Evolutionary conservation across 1,139 yeast genomes (phyloP).

Genomic region (Protomyces inundatus): DNA sequence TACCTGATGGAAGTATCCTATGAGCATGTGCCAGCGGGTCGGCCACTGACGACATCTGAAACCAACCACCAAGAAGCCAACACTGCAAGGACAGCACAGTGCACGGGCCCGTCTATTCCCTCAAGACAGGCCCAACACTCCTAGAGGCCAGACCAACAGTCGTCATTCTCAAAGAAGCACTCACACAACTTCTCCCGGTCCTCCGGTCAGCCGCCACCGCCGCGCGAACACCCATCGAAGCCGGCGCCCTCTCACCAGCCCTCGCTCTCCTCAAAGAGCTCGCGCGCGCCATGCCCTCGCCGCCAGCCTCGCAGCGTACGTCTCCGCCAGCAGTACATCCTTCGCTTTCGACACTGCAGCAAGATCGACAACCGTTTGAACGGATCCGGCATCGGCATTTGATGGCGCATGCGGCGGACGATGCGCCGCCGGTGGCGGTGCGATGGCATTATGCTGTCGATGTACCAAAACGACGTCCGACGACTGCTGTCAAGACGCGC

Average conservation of each 20-base stretch:
- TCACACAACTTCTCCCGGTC: neutral
- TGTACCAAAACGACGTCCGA: slow-evolving; percentile 35
- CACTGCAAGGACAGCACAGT: neutral
- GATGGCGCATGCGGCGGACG: slow-evolving; percentile 5
- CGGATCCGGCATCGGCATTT: slow-evolving; percentile 5
- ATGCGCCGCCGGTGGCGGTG: slow-evolving; percentile 14
- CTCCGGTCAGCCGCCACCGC: neutral
- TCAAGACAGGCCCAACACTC: too few species aligned
- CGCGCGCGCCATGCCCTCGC: too few species aligned
- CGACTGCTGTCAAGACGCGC: slow-evolving; percentile 54
- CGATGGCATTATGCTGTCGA: slow-evolving; percentile 29
- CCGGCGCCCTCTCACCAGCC: too few species aligned
- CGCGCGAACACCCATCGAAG: neutral
- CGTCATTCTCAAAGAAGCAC: neutral
- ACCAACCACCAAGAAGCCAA: neutral
- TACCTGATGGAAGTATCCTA: too few species aligned
- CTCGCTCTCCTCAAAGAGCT: too few species aligned
- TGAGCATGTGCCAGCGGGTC: too few species aligned
- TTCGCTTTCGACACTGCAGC: neutral
- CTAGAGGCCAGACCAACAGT: too few species aligned
- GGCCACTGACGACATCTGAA: neutral
- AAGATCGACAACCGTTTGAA: neutral
- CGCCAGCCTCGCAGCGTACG: too few species aligned
- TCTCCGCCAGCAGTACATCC: too few species aligned
- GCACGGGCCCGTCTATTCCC: too few species aligned